Base-by-base conservation (phyloP, 805 yeast species). In the Clavispora phyllophila region DNA sequence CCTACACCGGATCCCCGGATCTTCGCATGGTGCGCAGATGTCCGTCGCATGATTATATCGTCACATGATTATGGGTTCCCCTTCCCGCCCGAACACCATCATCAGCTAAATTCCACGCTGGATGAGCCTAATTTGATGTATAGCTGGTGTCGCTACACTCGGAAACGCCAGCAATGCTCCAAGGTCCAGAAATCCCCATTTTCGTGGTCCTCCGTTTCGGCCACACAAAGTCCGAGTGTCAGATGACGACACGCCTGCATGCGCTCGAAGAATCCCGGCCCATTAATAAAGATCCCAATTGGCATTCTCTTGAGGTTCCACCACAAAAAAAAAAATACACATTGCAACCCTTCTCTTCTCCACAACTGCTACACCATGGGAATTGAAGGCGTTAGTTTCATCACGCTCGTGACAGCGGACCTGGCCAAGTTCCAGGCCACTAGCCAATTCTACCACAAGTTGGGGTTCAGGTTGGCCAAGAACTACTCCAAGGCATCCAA, bases 381-480 rank as follows among this genome's bases (percentile, higher is more conserved):
- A 19, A 50, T 47, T 18, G 44, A 44, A 35, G 66, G 69, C 18
- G 58, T 81, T 39, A 77, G 85, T 22, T 81, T 77, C 56, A 67
- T 78, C 20, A 82, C 91, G 29, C 65, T 84, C 42, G 79, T 79
- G 34, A 81, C 89, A 9, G 62, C 68, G 39, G 75, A 73, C 51
- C 65, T 72, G 4, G 62, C 59, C 8, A 57, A 60, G 28, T 84
- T 77, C 60, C 65, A 65, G 5, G 57, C 65, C 26, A 57, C 84
- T 10, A 65, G 78, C 40, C 54, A 64, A n/a, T 85, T 82, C 62
- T 85, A 84, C 64, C 68, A 62, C 50, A 50, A 62, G 22, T 65
- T 84, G 43, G 90, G 90, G 19, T 84, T 84, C 57, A 65, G 73
- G 26, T 67, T 79, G 29, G 70, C 79, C 37, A 79, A 82, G 56